phyloP scores from a whole-genome alignment of 2,329 filamentous ascomycete genomes.

The Lachnellula hyalina region DNA sequence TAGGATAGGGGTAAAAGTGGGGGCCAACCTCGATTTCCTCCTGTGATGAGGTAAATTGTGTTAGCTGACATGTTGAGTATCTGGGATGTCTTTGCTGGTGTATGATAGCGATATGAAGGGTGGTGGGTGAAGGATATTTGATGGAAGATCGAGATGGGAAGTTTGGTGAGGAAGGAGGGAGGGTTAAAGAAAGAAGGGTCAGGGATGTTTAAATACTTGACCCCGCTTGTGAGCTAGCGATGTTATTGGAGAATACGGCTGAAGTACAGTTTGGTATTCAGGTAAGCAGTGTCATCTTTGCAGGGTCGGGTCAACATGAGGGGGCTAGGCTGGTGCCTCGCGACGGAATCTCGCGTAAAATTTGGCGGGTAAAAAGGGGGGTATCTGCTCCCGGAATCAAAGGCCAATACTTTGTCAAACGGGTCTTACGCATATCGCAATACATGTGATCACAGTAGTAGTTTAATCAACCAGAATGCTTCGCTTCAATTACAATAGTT shows the following conservation, averaged over 20 bases:
- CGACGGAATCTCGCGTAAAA: not conserved
- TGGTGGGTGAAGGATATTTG: not conserved
- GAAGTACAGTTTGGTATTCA: not conserved
- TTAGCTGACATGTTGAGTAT: conserved; percentile 10
- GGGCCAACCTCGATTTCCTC: conserved; percentile 24
- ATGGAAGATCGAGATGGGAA: not conserved
- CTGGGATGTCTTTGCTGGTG: not conserved
- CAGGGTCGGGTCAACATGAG: not conserved
- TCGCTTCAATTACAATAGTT: too few relatives aligned
- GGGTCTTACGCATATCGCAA: too few relatives aligned
- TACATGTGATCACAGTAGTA: too few relatives aligned
- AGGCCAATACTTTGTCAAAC: too few relatives aligned
- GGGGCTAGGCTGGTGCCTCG: not conserved
- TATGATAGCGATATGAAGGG: not conserved
- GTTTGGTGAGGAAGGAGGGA: not conserved
- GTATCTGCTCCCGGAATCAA: not conserved
- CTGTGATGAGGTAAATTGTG: conserved; percentile 25
- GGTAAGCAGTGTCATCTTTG: not conserved
- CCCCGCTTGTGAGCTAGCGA: not conserved
- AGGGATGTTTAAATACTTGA: not conserved
- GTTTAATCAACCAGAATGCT: too few relatives aligned
- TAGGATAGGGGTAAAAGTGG: conserved; percentile 17
- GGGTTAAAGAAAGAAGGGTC: not conserved
- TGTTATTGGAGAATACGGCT: not conserved
- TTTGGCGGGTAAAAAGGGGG: not conserved